Evolutionary conservation across 495 filamentous ascomycete species (phyloP).

Genomic region (Xylaria scruposa): DNA sequence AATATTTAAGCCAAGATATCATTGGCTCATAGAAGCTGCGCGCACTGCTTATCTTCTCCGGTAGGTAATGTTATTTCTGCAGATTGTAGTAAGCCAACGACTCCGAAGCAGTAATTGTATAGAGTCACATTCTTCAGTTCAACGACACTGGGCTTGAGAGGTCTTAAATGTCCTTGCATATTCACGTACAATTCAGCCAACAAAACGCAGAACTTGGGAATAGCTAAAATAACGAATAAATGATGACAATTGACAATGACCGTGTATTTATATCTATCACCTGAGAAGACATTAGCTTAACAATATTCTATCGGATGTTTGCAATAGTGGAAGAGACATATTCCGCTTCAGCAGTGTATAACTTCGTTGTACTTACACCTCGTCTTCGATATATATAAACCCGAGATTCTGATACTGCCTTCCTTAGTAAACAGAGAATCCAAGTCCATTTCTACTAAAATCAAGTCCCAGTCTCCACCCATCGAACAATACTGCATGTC

Average conservation of each 20-base stretch:
- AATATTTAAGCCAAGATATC: not conserved
- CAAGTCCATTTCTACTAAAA: not conserved
- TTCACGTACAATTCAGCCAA: not conserved
- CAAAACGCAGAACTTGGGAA: not conserved
- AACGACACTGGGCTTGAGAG: not conserved
- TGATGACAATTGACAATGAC: not conserved
- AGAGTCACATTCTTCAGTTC: not conserved
- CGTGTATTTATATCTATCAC: not conserved
- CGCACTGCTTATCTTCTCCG: not conserved
- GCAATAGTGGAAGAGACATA: not conserved
- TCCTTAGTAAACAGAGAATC: not conserved
- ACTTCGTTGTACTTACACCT: not conserved
- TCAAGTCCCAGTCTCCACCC: not conserved
- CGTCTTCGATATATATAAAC: not conserved
- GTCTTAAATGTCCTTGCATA: not conserved
- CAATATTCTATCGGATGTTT: not conserved
- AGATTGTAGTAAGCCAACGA: not conserved
- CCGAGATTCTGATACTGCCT: not conserved
- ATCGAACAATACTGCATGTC: not conserved
- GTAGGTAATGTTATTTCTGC: not conserved
- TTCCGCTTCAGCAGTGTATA: not conserved
- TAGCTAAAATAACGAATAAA: not conserved
- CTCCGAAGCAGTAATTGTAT: not conserved
- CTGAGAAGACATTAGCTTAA: not conserved
- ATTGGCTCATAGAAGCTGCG: not conserved